Base-by-base conservation (phyloP, 192 early-diverging fungal species). In the Pecoramyces ruminantium region DNA sequence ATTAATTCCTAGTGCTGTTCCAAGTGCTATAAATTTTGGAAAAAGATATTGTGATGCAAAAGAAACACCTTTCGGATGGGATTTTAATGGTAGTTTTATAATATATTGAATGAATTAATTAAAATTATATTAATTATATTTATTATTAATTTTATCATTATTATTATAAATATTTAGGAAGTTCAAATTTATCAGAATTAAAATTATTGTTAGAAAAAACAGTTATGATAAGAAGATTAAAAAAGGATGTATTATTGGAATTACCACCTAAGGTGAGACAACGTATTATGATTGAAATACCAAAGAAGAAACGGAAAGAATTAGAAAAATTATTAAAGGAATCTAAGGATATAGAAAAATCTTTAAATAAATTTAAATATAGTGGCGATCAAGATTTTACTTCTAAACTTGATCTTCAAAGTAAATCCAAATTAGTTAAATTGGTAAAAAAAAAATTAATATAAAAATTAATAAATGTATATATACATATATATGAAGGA, bases 211-310 rank as follows among this genome's bases (percentile, higher is more conserved):
- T 89, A 30, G 79, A 82, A 29, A 38, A 29, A n/a, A 88, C 88
- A 0, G 81, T 89, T 78, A 79, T 89, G 77, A 86, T 89, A 18
- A 83, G 88, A 29, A 81, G 88, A 8, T 81, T 87, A 6, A 89
- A 89, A 58, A 77, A 85, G 6, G 85, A 89, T 34, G 88, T 89
- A 16, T 81, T 86, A 16, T 77, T 81, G 16, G 81, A 87, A 67
- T 80, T 89, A 29, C 87, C 88, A 4, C 18, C 38, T 21, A 89
- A 89, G 77, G 82, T 81, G 11, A 84, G 88, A 6, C 85, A 87
- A 67, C 81, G 83, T 67, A 77, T 89, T 38, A 79, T 79, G 17
- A 67, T 87, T 21, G 79, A 82, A 13, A 82, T 87, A 29, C 15
- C 51, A 0, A 78, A 38, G 28, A 58, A 81, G n/a, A 38, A 78